Evolutionary conservation across 1,284 basidiomycete genomes (phyloP), one percentile per base, ranked within the genome.

Genomic region (Ustilago tritici): DNA sequence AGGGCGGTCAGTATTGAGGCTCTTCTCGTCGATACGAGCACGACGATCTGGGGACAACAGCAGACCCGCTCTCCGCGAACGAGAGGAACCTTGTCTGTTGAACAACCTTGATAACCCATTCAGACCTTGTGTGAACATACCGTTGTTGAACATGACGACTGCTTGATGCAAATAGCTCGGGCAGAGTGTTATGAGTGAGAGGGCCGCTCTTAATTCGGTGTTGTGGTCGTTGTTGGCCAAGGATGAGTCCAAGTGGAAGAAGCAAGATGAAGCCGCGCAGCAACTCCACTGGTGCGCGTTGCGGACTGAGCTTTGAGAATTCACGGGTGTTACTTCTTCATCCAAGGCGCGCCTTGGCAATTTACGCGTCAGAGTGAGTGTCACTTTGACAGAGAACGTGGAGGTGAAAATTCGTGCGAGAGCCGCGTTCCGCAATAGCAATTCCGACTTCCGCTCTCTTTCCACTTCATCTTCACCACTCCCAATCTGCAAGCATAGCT

Each of bases 141-240:
- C 68, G 68, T 76, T 76, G 73, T 76, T 76, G 65, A 67, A 76
- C 73, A 76, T 76, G 23, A 28, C 23, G 23, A 28, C 23, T 3
- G 23, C 23, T 28, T 28, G 23, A 28, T 28, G 3, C 23, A 28
- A 28, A 28, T 28, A 28, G 23, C 23, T 28, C 23, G 23, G 3
- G 23, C 23, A 28, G 3, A 28, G 23, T 28, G 23, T 28, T 28
- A 3, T 28, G 23, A 28, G 23, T 28, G 23, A 28, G 23, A 28
- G 23, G 23, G 23, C 23, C 23, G 23, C 23, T 28, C 23, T 28
- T 28, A 28, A 28, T 28, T 28, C 23, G 23, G 23, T 28, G 35
- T 17, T 40, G 35, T 19, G 34, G n/a, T 7, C 14, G 36, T 4
- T 4, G 12, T 40, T 49, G 31, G 8, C 38, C 23, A 41, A 28